Conservation (phyloP, 225 moss, liverwort and hornwort species). For the Polytrichum commune region DNA sequence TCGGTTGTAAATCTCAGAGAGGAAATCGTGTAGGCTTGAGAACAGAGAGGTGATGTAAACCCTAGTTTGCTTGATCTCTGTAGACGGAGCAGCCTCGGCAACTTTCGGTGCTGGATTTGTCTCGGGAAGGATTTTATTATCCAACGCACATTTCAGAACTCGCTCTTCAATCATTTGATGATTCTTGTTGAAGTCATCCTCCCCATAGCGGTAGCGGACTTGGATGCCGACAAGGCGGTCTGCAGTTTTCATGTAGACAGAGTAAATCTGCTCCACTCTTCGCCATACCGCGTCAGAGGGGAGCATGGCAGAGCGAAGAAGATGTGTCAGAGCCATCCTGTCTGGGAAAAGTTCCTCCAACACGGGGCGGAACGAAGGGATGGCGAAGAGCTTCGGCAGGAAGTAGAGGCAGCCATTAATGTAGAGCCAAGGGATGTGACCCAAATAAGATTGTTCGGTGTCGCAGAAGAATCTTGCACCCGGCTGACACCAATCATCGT, state of each 20-base stretch:
- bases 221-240: conserved; percentile 76
- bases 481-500: conserved; percentile 62
- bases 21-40: conserved; percentile 63
- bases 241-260: conserved; percentile 52
- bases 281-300: conserved; percentile 68
- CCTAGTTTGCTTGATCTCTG: conserved; percentile 17
- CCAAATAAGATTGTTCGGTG: conserved; percentile 58
- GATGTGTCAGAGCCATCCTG: conserved; percentile 66
- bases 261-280: conserved; percentile 57
- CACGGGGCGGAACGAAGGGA: conserved; percentile 60
- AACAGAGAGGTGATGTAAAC: conserved; percentile 77
- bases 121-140: conserved; percentile 55
- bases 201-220: conserved; percentile 68
- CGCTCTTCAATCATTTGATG: conserved; percentile 53
- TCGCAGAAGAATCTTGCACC: conserved; percentile 69
- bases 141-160: conserved; percentile 55
- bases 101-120: conserved; percentile 18
- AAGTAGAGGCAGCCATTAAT: conserved; percentile 83
- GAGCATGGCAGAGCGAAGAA: conserved; percentile 66
- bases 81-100: neutral
- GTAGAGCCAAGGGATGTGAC: conserved; percentile 64
- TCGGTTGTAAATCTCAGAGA: conserved; percentile 58
- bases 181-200: conserved; percentile 35
- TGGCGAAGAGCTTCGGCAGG: conserved; percentile 81
- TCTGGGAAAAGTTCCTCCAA: conserved; percentile 80